Base-by-base conservation (phyloP, 2,329 filamentous ascomycete genomes). In the Blastomyces emzantsi region DNA sequence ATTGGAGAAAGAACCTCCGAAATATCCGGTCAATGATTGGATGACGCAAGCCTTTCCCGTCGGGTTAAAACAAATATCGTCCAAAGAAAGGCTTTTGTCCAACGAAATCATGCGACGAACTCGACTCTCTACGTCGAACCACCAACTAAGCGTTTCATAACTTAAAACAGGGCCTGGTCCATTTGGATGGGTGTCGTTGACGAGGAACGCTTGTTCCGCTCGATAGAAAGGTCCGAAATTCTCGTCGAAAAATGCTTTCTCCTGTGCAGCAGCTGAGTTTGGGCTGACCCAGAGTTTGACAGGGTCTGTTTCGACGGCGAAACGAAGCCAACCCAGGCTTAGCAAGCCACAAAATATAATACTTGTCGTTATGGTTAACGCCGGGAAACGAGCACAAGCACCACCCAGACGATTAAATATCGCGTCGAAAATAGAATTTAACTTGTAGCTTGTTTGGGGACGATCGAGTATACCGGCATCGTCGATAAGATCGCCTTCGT, bases 201-300 rank as follows among this genome's bases (percentile, higher is more conserved):
- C 91, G 17, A 99, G 76, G 74, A 99, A 99, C 0, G 87, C 85
- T 76, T 99, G 94, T 74, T 99, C 90, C 0, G 92, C 89, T 51
- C 94, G 89, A 77, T 94, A 99, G 72, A 99, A 99, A 0, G 93
- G 92, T 0, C 94, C 95, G 73, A 99, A 99, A 69, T 91, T 92
- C 45, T 84, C 75, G 73, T 99, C 95, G 68, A 97, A 99, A 73
- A 95, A 99, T 1, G 84, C 83, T 78, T 99, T 99, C 74, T 99
- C 93, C 73, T 91, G 84, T 0, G 94, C 94, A 25, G 95, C 93
- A 59, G 87, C 85, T 3, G 94, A 97, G 9, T 89, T 89, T 8
- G 94, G 94, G 70, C 93, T 92, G n/a, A 99, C 94, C 94, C 94
- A 99, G 9, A 99, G 80, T 58, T 90, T 87, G 13, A 95, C 94